Base-by-base conservation (phyloP, 768 basidiomycete species). In the Phylloporus arenicola region DNA sequence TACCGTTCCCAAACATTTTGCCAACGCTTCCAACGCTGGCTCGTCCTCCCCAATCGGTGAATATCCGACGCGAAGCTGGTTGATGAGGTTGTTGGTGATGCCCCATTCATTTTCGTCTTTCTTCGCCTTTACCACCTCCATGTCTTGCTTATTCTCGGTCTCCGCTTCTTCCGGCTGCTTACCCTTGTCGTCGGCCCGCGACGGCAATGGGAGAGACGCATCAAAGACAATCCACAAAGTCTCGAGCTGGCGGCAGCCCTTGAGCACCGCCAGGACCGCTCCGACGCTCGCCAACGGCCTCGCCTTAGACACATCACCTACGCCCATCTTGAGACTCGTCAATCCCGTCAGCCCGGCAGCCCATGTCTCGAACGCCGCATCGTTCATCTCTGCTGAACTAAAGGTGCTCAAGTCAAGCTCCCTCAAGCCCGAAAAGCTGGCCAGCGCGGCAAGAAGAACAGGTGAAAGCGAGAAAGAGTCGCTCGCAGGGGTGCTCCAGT, bases 221-320 rank as follows among this genome's bases (percentile, higher is more conserved):
- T 65, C 64, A 20, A 65, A 64, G 14, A 43, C 56, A 9, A 65
- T 50, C 47, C 48, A 55, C 20, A 65, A 13, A 11, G 51, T 55
- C 35, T 56, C 57, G 41, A 65, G 39, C 7, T 27, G 31, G 17
- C 47, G 54, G 50, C 61, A 65, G 7, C 52, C 51, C 41, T 16
- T 53, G 42, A 65, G 31, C 20, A 65, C 53, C 13, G 61, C 39
- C 46, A 61, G 41, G 25, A 65, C 46, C 5, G 59, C 59, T 3
- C 38, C 43, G 0, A 63, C 46, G 3, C 45, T 65, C 22, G 64
- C 61, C 3, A 45, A 5, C 9, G 64, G 61, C 20, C 8, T 56
- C 13, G 46, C 40, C 47, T 51, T 59, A 17, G 53, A 52, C 48
- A 57, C 52, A 6, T 59, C 59, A 27, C 20, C 52, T 19, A 57